Conservation (phyloP, 306 rosid genomes). For the Alnus rubra region DNA sequence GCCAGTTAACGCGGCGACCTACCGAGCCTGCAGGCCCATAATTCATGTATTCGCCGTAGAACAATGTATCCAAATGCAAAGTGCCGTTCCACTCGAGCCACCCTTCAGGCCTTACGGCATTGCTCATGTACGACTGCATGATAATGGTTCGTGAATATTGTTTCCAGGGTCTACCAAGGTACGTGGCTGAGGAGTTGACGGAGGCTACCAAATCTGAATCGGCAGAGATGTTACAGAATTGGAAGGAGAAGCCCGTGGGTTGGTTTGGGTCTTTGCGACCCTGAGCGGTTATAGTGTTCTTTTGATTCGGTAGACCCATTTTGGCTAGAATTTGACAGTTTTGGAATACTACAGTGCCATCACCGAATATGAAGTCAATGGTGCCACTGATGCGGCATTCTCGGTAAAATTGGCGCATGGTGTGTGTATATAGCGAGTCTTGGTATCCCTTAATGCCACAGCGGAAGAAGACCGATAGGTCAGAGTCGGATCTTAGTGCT, state of each 20-base stretch:
- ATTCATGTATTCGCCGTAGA: conserved; percentile 71
- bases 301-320: conserved; percentile 63
- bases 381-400: conserved; percentile 83
- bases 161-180: conserved; percentile 91
- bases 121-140: conserved; percentile 58
- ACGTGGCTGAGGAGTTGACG: conserved; percentile 38
- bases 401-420: conserved; percentile 89
- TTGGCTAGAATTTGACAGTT: conserved; percentile 54
- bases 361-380: conserved; percentile 82
- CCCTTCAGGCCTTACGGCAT: conserved; percentile 57
- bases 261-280: conserved; percentile 73
- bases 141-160: conserved; percentile 63
- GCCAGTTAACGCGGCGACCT: conserved; percentile 56
- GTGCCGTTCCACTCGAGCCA: conserved; percentile 82
- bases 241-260: conserved; percentile 82
- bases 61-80: conserved; percentile 55
- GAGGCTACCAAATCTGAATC: conserved; percentile 50
- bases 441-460: conserved; percentile 68
- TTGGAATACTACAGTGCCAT: conserved; percentile 70
- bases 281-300: conserved; percentile 88
- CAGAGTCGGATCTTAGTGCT: conserved; percentile 83
- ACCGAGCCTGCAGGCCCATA: conserved; percentile 59
- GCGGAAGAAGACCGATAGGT: conserved; percentile 70
- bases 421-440: conserved; percentile 82
- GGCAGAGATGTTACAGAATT: conserved; percentile 70